Percentiles rank a stretch among this genome's conserved stretches.
phyloP scores from a whole-genome alignment of 2,329 filamentous ascomycete genomes.

The Fusarium brachygibbosum region DNA sequence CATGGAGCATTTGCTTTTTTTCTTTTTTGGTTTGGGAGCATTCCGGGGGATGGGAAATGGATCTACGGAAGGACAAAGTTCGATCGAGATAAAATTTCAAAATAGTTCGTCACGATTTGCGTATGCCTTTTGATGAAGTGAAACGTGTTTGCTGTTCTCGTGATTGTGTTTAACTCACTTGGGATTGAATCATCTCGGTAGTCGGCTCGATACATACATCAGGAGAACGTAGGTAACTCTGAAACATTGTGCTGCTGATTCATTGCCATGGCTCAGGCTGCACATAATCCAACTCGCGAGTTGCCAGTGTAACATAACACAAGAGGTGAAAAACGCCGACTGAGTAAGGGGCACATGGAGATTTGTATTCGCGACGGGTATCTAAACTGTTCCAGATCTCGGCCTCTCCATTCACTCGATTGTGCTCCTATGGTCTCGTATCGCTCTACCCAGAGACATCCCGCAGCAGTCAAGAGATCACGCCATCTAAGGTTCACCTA shows the following conservation, averaged over 20 bases:
- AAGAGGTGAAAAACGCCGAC: conserved; percentile 35
- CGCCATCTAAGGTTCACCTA: conserved; percentile 55
- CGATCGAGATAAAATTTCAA: conserved; percentile 12
- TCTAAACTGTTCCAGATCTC: conserved; percentile 35
- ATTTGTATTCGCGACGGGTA: conserved; percentile 39
- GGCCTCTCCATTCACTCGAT: conserved; percentile 17
- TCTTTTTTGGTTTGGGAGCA: conserved; percentile 33
- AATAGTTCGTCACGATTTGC: conserved; percentile 23
- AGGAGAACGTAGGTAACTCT: not conserved
- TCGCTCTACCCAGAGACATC: conserved; percentile 4
- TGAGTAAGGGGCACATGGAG: conserved; percentile 21
- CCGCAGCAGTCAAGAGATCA: not conserved
- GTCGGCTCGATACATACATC: not conserved
- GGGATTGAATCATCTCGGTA: conserved; percentile 2
- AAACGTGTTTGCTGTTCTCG: conserved; percentile 16
- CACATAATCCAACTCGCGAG: conserved; percentile 9
- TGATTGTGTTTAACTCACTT: conserved; percentile 8
- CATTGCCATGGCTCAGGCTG: not conserved
- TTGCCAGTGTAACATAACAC: conserved; percentile 30
- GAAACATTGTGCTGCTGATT: not conserved
- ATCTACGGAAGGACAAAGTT: conserved; percentile 30
- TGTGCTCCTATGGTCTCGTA: not conserved
- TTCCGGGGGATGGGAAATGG: conserved; percentile 30
- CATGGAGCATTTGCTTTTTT: conserved; percentile 30
- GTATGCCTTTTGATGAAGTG: conserved; percentile 15